Percentiles rank a stretch among this genome's conserved stretches.
phyloP scores from a whole-genome alignment of 306 rosid species.

The Acacia confusa region DNA sequence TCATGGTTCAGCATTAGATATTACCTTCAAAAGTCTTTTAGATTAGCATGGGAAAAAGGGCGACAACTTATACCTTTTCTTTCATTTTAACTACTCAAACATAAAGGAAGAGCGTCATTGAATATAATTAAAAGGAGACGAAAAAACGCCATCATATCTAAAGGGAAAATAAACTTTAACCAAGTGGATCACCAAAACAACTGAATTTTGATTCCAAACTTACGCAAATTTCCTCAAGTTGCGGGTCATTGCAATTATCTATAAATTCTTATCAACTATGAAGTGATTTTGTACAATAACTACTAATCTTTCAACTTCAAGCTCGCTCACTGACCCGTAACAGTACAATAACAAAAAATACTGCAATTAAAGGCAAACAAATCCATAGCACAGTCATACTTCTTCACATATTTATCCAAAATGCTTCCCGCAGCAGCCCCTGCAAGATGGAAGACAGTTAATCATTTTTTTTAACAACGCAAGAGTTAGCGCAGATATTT shows the following conservation, averaged over 20 bases:
- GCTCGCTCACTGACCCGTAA: not conserved
- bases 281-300: not conserved
- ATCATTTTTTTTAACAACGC: not conserved
- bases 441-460: constrained; percentile 32
- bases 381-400: constrained; percentile 38
- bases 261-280: not conserved
- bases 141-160: not conserved
- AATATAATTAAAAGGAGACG: not conserved
- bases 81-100: not conserved
- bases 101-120: not conserved
- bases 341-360: not conserved
- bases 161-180: not conserved
- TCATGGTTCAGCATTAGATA: not conserved
- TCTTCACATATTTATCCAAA: constrained; percentile 75
- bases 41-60: not conserved
- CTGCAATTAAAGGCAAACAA: not conserved
- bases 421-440: constrained; percentile 60
- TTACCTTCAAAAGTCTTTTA: not conserved
- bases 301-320: not conserved
- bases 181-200: not conserved
- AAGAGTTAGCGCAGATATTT: not conserved
- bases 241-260: not conserved
- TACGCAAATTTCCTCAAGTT: not conserved
- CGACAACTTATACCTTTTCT: not conserved
- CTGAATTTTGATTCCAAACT: not conserved